A percentile compares a stretch with the other conserved stretches of the same genome.
phyloP scores from a whole-genome alignment of 495 filamentous ascomycete genomes.

The Opeltia flavorubescens region DNA sequence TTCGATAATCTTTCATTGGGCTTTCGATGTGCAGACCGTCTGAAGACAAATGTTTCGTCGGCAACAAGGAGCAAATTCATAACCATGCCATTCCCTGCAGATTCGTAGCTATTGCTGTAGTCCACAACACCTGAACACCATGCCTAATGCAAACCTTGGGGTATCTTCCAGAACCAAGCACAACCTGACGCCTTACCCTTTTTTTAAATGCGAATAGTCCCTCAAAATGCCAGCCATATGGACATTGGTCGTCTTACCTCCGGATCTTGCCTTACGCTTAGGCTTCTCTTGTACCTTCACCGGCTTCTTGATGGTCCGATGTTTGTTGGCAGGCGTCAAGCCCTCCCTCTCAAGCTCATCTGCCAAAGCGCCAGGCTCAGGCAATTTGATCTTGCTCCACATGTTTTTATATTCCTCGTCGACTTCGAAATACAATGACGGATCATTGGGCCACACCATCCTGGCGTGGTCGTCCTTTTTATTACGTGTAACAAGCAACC shows the following conservation, averaged over 20 bases:
- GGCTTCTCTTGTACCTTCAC: constrained; percentile 45
- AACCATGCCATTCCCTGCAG: too few relatives aligned
- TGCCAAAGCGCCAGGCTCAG: constrained; percentile 58
- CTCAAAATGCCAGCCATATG: constrained; percentile 83
- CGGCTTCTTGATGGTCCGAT: constrained; percentile 43
- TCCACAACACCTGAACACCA: background rate
- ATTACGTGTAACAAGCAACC: constrained; percentile 70
- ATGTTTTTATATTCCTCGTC: constrained; percentile 70
- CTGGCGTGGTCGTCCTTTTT: constrained; percentile 82
- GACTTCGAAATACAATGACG: constrained; percentile 56
- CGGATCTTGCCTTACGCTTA: constrained; percentile 49
- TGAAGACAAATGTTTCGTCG: too few relatives aligned
- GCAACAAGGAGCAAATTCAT: too few relatives aligned
- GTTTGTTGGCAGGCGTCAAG: constrained; percentile 66
- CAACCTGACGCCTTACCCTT: background rate
- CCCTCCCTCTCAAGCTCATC: constrained; percentile 57
- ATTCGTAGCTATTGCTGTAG: background rate
- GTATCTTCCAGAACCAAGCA: background rate
- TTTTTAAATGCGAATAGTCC: constrained; percentile 56
- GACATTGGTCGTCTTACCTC: constrained; percentile 78
- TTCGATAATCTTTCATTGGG: too few relatives aligned
- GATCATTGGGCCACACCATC: constrained; percentile 81
- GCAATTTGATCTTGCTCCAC: constrained; percentile 72
- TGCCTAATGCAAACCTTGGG: background rate
- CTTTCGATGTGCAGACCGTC: too few relatives aligned